A percentile compares a stretch with the other conserved stretches of the same genome.
Evolutionary conservation across 2,329 filamentous ascomycete species (phyloP).

Genomic region (Immersiporthe knoxdaviesiana): DNA sequence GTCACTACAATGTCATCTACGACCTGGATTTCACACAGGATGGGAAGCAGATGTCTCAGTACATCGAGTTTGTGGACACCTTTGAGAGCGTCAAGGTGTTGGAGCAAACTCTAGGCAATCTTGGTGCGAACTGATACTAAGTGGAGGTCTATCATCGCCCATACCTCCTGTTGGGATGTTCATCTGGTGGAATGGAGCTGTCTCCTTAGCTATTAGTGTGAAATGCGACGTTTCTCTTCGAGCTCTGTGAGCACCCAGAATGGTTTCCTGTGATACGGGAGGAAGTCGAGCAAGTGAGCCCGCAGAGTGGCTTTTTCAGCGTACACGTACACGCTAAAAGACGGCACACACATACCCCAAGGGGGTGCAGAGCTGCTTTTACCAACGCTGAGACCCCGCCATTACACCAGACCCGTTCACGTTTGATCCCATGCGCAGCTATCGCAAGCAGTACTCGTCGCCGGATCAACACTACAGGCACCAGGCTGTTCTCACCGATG

Average conservation of each 20-base stretch:
- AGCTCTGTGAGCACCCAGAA: constrained; percentile 9
- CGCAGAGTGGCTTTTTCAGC: background rate
- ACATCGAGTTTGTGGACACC: constrained; percentile 33
- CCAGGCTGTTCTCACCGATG: background rate
- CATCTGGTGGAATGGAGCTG: too few relatives aligned
- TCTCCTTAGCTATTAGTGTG: too few relatives aligned
- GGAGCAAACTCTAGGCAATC: constrained; percentile 31
- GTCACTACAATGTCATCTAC: constrained; percentile 22
- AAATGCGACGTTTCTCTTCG: constrained; percentile 17
- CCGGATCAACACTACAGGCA: background rate
- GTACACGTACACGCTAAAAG: constrained; percentile 7
- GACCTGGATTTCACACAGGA: constrained; percentile 32
- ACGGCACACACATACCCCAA: constrained; percentile 15
- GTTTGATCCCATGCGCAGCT: constrained; percentile 7
- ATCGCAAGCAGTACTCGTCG: background rate
- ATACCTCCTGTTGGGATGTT: background rate
- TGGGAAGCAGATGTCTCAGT: constrained; percentile 30
- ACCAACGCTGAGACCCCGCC: background rate
- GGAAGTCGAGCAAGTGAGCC: background rate
- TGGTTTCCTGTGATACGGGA: background rate
- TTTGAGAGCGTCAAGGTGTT: constrained; percentile 32
- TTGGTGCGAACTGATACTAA: constrained; percentile 12
- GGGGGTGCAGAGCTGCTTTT: constrained; percentile 16
- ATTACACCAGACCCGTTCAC: background rate
- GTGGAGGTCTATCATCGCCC: background rate